Base-by-base conservation (phyloP, 2,329 filamentous ascomycete genomes). In the Phialemonium atrogriseum region DNA sequence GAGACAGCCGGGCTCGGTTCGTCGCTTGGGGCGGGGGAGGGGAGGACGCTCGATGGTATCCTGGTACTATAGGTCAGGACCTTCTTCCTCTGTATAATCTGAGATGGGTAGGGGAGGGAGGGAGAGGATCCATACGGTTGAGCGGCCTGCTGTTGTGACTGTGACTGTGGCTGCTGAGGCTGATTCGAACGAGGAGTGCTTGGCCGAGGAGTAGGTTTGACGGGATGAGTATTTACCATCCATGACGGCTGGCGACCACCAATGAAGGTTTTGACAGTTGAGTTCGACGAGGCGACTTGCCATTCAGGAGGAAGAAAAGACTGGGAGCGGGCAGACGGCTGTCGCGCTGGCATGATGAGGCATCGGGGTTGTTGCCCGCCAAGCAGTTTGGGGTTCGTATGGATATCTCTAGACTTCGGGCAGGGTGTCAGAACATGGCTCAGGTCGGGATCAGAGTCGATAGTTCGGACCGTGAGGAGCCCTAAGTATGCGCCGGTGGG, bases 1-100 rank as follows among this genome's bases (percentile, higher is more conserved):
- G 55, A 47, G 35, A 55, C 37, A 39, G 51, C 50, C 15, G 70
- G 69, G 45, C 69, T 74, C 11, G 63, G 59, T 38, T 78, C 73
- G 41, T 80, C 71, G 48, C 74, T 81, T 9, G 72, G 68, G 10
- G 75, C 68, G 19, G 78, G 76, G 10, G 79, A 80, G 6, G 75
- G 73, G 30, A 80, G 62, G 13, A 70, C 58, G n/a, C n/a, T n/a
- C n/a, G 37, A 39, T 36, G 35, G 40, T n/a, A n/a, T n/a, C n/a
- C n/a, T n/a, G n/a, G n/a, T n/a, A n/a, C n/a, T n/a, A n/a, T n/a
- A n/a, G n/a, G n/a, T n/a, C n/a, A n/a, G n/a, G n/a, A n/a, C n/a
- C 12, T 19, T 10, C 11, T 30, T 12, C 37, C 27, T n/a, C n/a
- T n/a, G n/a, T 9, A 24, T 11, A 23, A 5, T 17, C 19, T 23